Base-by-base conservation (phyloP, 2,329 filamentous ascomycete genomes). In the Thielaviopsis musarum region DNA sequence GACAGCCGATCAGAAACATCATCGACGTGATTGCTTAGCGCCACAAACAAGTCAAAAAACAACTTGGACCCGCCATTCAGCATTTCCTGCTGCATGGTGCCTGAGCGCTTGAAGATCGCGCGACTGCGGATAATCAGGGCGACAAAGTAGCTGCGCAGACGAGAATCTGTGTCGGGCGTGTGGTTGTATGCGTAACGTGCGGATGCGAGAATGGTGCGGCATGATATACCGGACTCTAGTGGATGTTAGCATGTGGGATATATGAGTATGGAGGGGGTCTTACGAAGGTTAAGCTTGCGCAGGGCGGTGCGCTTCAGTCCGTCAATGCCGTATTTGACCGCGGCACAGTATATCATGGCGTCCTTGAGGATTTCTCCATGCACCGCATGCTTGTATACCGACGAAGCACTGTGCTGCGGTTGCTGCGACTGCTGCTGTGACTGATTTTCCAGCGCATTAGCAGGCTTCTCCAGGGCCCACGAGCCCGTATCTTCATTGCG, bases 71-170 rank as follows among this genome's bases (percentile, higher is more conserved):
- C 88, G 28, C 91, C 91, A 63, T 82, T 81, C 70, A 87, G 87
- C 90, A 96, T 95, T 74, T 95, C 90, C 65, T 88, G 81, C 73
- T 95, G 91, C 90, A 95, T 95, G 3, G 90, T 95, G 59, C 90
- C 89, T 71, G 89, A 95, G 59, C 88, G 80, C 77, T 95, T 95
- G 73, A 96, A 95, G 1, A 88, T 95, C 68, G 81, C 80, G 65
- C 91, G 82, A 66, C 85, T 88, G 64, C 90, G 84, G 69, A 95
- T 94, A 72, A 95, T 95, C 68, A 95, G 82, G 19, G 91, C 89
- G 45, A 95, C 82, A 66, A 95, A 96, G 71, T 95, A 90, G 24
- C 89, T 89, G 61, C 91, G 81, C 58, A 95, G 78, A 71, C 91
- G 91, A n/a, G 87, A 91, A 74, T 95, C 91, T 22, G 78, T 87